Evolutionary conservation across 768 basidiomycete species (phyloP).

Genomic region (Hypsizygus marmoreus): DNA sequence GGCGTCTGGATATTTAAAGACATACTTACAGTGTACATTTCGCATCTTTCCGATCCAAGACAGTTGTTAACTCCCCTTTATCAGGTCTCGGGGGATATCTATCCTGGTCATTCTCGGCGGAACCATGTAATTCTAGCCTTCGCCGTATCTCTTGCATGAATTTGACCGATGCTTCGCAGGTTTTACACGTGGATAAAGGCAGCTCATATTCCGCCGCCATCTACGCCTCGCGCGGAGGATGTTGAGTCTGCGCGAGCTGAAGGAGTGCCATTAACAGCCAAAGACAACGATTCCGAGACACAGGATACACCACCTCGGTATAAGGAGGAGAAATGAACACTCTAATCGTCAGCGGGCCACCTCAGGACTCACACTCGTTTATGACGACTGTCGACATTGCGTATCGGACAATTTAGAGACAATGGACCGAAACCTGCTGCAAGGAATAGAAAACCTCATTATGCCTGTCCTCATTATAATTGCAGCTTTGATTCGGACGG

Average conservation of each 20-base stretch:
- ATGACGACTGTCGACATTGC: too few species aligned
- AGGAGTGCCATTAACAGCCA: conserved; percentile 9
- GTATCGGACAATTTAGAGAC: neutral
- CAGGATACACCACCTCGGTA: conserved; percentile 18
- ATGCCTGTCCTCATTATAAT: too few species aligned
- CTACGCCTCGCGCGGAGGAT: conserved; percentile 36
- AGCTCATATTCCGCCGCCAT: conserved; percentile 26
- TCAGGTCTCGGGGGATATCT: conserved; percentile 62
- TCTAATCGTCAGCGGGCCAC: too few species aligned
- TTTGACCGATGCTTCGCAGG: conserved; percentile 25
- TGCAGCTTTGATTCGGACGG: too few species aligned
- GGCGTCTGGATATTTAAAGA: conserved; percentile 80
- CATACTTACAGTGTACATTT: conserved; percentile 65
- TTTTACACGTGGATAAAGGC: conserved; percentile 56
- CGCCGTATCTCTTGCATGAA: neutral
- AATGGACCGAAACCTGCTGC: too few species aligned
- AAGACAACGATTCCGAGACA: conserved; percentile 23
- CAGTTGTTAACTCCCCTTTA: conserved; percentile 5
- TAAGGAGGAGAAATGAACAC: conserved; percentile 9
- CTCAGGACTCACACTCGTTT: too few species aligned
- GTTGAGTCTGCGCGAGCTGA: conserved; percentile 35
- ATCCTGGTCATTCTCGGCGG: conserved; percentile 70
- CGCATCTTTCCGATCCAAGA: neutral
- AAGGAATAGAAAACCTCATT: too few species aligned
- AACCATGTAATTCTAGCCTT: conserved; percentile 53